Evolutionary conservation across 2,329 filamentous ascomycete genomes (phyloP).

Genomic region (Myriosclerotinia scirpicola): DNA sequence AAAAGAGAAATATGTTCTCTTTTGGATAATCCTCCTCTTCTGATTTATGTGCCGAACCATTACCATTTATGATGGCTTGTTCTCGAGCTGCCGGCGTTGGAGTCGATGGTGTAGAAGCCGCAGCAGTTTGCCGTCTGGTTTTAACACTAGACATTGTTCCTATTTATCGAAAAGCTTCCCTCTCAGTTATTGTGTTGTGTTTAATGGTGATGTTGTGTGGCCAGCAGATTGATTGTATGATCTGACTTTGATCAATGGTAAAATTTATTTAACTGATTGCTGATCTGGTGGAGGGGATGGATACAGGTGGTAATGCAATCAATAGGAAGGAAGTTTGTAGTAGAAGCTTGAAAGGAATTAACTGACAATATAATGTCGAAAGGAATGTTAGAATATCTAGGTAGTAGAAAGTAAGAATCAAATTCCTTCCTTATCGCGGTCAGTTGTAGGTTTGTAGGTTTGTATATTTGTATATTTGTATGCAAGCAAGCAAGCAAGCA

Average conservation of each 20-base stretch:
- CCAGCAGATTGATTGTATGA: background rate
- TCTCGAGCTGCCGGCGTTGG: conserved; percentile 34
- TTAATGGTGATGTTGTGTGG: background rate
- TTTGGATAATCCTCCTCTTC: conserved; percentile 44
- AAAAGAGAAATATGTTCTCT: conserved; percentile 82
- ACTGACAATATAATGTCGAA: too few relatives aligned
- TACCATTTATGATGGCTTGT: conserved; percentile 46
- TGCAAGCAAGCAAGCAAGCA: too few relatives aligned
- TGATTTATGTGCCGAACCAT: conserved; percentile 45
- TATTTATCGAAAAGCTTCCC: conserved; percentile 24
- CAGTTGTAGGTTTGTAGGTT: too few relatives aligned
- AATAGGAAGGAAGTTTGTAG: too few relatives aligned
- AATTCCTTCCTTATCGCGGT: too few relatives aligned
- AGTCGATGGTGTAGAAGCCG: conserved; percentile 36
- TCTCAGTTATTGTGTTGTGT: background rate
- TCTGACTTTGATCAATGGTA: background rate
- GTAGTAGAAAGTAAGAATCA: too few relatives aligned
- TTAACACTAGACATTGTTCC: conserved; percentile 38
- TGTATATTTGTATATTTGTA: too few relatives aligned
- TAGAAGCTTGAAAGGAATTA: too few relatives aligned
- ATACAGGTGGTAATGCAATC: conserved; percentile 1
- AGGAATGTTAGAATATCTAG: too few relatives aligned
- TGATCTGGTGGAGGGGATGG: too few relatives aligned
- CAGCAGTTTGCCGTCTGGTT: conserved; percentile 39
- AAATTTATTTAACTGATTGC: background rate